phyloP scores from a whole-genome alignment of 352 stramenopile genomes.

The Globisporangium middletonii region DNA sequence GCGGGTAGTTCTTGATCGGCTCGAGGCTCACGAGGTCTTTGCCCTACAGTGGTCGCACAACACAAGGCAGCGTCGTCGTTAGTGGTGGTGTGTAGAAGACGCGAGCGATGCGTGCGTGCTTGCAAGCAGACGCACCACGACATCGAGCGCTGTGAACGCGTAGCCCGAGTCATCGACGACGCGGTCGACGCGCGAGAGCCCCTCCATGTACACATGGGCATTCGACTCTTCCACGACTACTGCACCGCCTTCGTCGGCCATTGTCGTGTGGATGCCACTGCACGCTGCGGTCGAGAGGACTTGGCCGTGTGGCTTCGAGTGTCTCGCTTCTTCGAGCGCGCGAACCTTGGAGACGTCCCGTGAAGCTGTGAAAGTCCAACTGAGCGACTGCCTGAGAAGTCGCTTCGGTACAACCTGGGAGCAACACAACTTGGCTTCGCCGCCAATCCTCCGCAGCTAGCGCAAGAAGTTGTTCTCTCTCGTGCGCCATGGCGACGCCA shows the following conservation, averaged over 20 bases:
- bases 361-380: background rate
- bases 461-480: background rate
- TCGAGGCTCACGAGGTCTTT: slow-evolving; percentile 51
- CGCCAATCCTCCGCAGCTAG: no score
- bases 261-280: background rate
- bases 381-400: background rate
- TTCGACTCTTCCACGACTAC: slow-evolving; percentile 32
- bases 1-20: slow-evolving; percentile 49
- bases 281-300: no score
- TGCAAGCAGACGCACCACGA: slow-evolving; percentile 27
- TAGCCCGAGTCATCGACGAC: slow-evolving; percentile 70
- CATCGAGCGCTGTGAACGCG: slow-evolving; percentile 68
- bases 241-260: slow-evolving; percentile 1
- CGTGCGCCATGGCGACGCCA: slow-evolving; percentile 2
- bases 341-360: no score
- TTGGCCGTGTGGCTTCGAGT: no score
- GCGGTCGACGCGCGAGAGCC: slow-evolving; percentile 67
- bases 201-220: slow-evolving; percentile 49
- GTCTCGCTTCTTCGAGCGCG: background rate
- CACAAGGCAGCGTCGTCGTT: background rate
- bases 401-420: no score
- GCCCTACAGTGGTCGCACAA: slow-evolving; percentile 18
- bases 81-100: background rate
- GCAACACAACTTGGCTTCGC: background rate
- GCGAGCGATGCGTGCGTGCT: background rate